phyloP scores from a whole-genome alignment of 345 rosid genomes.

The Toxicodendron radicans region DNA sequence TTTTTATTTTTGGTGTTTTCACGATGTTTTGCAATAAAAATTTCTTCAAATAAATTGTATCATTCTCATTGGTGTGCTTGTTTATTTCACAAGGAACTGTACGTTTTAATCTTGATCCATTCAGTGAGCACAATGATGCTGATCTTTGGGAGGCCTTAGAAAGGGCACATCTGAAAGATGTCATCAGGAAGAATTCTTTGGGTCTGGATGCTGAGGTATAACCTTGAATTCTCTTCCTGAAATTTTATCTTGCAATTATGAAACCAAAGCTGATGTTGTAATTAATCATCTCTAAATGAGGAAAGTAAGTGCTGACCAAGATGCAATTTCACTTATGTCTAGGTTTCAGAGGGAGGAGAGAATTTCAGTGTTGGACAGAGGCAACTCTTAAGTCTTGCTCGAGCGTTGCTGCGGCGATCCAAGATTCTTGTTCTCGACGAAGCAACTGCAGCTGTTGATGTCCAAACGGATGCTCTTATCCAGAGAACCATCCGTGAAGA shows the following conservation, averaged over 20 bases:
- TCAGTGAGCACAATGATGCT: slow-evolving; percentile 80
- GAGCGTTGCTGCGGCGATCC: slow-evolving; percentile 77
- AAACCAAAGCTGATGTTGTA: not conserved
- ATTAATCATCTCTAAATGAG: not conserved
- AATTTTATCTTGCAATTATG: not conserved
- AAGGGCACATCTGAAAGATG: slow-evolving; percentile 86
- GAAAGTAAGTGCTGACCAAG: not conserved
- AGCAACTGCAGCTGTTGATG: slow-evolving; percentile 97
- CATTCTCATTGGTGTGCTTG: slow-evolving; percentile 5
- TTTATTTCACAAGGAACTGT: slow-evolving; percentile 61
- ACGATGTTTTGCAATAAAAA: not conserved
- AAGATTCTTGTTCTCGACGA: slow-evolving; percentile 96
- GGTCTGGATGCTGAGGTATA: slow-evolving; percentile 82
- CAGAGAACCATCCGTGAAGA: slow-evolving; percentile 91
- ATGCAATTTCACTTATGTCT: slow-evolving; percentile 9
- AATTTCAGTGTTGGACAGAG: slow-evolving; percentile 96
- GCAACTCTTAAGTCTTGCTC: slow-evolving; percentile 88
- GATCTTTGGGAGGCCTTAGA: slow-evolving; percentile 92
- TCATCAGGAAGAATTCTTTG: slow-evolving; percentile 57
- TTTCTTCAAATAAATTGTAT: not conserved
- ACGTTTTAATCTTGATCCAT: slow-evolving; percentile 89
- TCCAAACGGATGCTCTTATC: slow-evolving; percentile 80
- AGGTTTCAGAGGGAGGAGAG: slow-evolving; percentile 90
- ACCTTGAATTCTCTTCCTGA: not conserved
- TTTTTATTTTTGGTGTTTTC: not conserved